Evolutionary conservation across 208 protist genomes (phyloP).

Genomic region (Vickermania ingenoplastis): DNA sequence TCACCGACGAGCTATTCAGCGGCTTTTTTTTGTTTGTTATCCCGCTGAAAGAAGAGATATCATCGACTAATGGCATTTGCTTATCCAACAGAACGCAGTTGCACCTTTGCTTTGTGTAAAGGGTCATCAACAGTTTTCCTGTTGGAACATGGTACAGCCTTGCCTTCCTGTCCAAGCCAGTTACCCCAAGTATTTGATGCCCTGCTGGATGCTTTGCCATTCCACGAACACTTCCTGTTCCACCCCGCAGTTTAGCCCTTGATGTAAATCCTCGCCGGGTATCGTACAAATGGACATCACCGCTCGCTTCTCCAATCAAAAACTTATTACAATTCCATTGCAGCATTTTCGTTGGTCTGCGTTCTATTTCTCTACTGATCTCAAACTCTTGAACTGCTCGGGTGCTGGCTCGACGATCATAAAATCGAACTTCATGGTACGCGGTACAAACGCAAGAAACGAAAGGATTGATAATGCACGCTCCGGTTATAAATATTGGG

Average conservation of each 20-base stretch:
- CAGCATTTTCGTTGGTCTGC: slow-evolving; percentile 59
- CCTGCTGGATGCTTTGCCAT: slow-evolving; percentile 78
- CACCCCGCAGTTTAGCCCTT: slow-evolving; percentile 64
- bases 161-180: slow-evolving; percentile 69
- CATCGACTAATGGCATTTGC: slow-evolving; percentile 43
- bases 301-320: slow-evolving; percentile 72
- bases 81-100: slow-evolving; percentile 65
- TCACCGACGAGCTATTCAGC: slow-evolving; percentile 38
- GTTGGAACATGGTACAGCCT: slow-evolving; percentile 77
- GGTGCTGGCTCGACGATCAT: slow-evolving; percentile 62
- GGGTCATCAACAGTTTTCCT: slow-evolving; percentile 55
- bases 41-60: slow-evolving; percentile 46
- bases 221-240: slow-evolving; percentile 72
- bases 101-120: slow-evolving; percentile 66
- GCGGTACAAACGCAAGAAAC: slow-evolving; percentile 66
- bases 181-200: slow-evolving; percentile 65
- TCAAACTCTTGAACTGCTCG: slow-evolving; percentile 75
- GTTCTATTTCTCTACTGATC: slow-evolving; percentile 69
- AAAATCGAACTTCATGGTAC: slow-evolving; percentile 79
- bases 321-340: slow-evolving; percentile 87
- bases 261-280: slow-evolving; percentile 77
- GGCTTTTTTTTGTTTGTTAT: slow-evolving; percentile 63
- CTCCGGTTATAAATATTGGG: slow-evolving; percentile 58
- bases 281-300: slow-evolving; percentile 80
- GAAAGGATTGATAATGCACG: slow-evolving; percentile 68